These are phyloP conservation scores for Syzygium aqueum DNA, from an alignment of 345 rosid species.

Conservation along the genomic window DNA sequence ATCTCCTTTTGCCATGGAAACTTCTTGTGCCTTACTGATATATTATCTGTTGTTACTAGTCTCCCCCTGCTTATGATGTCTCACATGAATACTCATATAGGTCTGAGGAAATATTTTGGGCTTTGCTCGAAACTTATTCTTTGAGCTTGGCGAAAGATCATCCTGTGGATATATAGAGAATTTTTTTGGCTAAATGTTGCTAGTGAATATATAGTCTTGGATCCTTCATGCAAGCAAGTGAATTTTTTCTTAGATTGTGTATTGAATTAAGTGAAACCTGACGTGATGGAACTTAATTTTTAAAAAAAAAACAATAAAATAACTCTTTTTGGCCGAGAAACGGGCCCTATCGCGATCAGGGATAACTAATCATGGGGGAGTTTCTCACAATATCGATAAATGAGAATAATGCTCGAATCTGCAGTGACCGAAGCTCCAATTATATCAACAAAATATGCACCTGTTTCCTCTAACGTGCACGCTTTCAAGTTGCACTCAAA, in stretches of 20 bases:
- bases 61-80: background rate
- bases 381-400: conserved; percentile 40
- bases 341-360: no score
- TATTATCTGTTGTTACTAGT: background rate
- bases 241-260: background rate
- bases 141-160: background rate
- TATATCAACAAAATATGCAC: conserved; percentile 24
- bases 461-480: conserved; percentile 16
- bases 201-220: background rate
- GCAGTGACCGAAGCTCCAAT: conserved; percentile 48
- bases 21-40: background rate
- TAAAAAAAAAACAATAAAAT: no score
- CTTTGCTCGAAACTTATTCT: background rate
- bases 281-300: no score
- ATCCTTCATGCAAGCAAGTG: background rate
- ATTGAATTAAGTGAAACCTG: background rate
- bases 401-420: conserved; percentile 44
- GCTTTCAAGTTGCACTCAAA: conserved; percentile 20
- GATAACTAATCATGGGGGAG: conserved; percentile 32
- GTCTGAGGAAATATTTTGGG: background rate
- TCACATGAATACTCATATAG: background rate
- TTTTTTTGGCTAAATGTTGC: background rate
- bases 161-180: background rate
- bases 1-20: background rate
- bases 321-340: no score